A percentile compares a stretch with the other conserved stretches of the same genome.
These are phyloP conservation scores for Diplodia sapinea DNA, from an alignment of 2,329 filamentous ascomycete genomes.

Conservation along the genomic window DNA sequence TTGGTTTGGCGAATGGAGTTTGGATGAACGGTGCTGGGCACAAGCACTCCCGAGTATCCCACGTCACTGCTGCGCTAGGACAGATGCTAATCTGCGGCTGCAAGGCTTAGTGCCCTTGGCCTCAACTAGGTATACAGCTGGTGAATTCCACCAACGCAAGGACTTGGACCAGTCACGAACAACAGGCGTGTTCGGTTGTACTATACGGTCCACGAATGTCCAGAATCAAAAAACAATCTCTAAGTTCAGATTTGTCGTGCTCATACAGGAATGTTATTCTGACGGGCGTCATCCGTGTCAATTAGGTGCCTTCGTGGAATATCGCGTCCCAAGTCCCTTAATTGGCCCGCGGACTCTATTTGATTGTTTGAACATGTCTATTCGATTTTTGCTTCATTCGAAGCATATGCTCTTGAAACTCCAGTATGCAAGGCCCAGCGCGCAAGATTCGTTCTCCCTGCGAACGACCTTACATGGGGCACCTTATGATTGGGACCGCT, in stretches of 20 bases:
- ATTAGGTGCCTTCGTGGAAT: conserved; percentile 5
- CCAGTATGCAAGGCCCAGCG: neutral
- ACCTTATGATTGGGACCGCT: neutral
- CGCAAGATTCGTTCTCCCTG: neutral
- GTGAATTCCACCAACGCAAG: conserved; percentile 5
- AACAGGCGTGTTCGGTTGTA: neutral
- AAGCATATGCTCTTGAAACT: neutral
- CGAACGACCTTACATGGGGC: too few relatives aligned
- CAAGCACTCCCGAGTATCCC: conserved; percentile 24
- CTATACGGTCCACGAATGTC: conserved; percentile 4
- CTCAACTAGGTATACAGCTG: conserved; percentile 12
- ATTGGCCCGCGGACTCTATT: neutral
- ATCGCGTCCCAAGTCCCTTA: neutral
- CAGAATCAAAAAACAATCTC: conserved; percentile 2
- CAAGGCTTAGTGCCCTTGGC: conserved; percentile 27
- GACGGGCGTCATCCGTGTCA: conserved; percentile 16
- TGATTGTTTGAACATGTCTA: too few relatives aligned
- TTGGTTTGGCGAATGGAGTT: conserved; percentile 29
- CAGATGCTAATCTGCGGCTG: conserved; percentile 28
- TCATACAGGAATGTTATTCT: conserved; percentile 4
- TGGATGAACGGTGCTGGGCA: conserved; percentile 5
- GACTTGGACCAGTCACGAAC: conserved; percentile 15
- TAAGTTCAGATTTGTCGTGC: conserved; percentile 7
- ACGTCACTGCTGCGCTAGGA: conserved; percentile 8
- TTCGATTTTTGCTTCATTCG: neutral